Percentiles rank a stretch among this genome's conserved stretches.
These are phyloP conservation scores for Paracorniculantispora psalliotae DNA, from an alignment of 2,329 filamentous ascomycete genomes.

Conservation along the genomic window DNA sequence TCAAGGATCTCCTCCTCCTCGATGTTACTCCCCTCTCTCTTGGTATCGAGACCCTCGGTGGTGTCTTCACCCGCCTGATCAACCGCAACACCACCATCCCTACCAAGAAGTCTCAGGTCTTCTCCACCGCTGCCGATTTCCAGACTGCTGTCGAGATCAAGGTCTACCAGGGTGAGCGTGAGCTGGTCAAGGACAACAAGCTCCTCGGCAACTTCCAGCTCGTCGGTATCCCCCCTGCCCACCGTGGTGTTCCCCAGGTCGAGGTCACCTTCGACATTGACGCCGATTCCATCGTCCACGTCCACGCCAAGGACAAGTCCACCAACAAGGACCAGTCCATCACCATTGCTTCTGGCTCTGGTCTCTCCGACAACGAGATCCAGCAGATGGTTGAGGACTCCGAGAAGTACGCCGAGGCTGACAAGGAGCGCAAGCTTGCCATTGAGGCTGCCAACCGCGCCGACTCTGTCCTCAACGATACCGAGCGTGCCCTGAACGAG, in stretches of 20 bases:
- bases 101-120: conserved; percentile 98
- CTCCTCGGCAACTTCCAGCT: conserved; percentile 99
- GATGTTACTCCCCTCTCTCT: conserved; percentile 95
- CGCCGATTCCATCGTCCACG: conserved; percentile 95
- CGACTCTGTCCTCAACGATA: conserved; percentile 94
- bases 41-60: conserved; percentile 96
- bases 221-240: conserved; percentile 90
- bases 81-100: conserved; percentile 99
- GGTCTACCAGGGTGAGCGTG: conserved; percentile 99
- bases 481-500: conserved; percentile 96
- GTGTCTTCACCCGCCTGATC: conserved; percentile 96
- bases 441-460: conserved; percentile 98
- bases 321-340: conserved; percentile 99
- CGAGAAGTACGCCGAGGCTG: conserved; percentile 89
- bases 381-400: conserved; percentile 97
- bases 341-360: conserved; percentile 95
- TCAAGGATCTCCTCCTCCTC: conserved; percentile 90
- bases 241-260: conserved; percentile 92
- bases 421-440: conserved; percentile 93
- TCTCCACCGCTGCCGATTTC: conserved; percentile 97
- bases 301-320: conserved; percentile 97
- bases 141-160: conserved; percentile 99
- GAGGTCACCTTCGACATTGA: conserved; percentile 99
- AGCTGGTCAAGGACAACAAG: conserved; percentile 98
- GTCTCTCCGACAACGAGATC: conserved; percentile 92